Evolutionary conservation across 768 basidiomycete genomes (phyloP), one percentile per base, ranked within the genome.

Genomic region (Trametes cinnabarina): DNA sequence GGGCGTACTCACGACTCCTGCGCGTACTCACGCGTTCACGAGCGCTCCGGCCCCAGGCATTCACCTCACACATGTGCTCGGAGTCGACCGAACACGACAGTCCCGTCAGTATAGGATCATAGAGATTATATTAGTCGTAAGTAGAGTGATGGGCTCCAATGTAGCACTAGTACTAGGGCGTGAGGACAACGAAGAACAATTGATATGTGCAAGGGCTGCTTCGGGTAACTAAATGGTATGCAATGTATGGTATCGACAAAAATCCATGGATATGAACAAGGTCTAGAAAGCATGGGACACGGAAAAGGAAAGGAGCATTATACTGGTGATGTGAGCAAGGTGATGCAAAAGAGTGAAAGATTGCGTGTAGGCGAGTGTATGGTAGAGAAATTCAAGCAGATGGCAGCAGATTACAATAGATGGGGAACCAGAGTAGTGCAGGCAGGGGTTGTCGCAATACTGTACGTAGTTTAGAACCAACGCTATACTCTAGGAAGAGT

Each of bases 211-310:
- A 39, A 46, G 60, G 37, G 46, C 55, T 57, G 56, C 56, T 46
- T 50, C 28, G 44, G 57, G 53, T 55, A 51, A 58, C 61, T 58
- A 62, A 58, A 62, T 25, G 56, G 28, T 51, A 59, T 58, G 50
- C 53, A 59, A 40, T 32, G 46, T 64, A 60, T 47, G 49, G 59
- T 54, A 57, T 57, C 47, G 48, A 59, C 55, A 34, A 19, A 14
- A 61, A 55, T 55, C 57, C 40, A 47, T 58, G 51, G 41, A 51
- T 64, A 61, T 56, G 58, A 30, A 61, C 50, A 57, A 26, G 22
- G 55, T 61, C 60, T 55, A 48, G 43, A 47, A 34, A 65, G 53
- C 63, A 65, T 65, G 51, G 56, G 57, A 58, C 64, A 48, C 14
- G 30, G 3, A 55, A 63, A 63, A 52, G 39, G 59, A 63, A 44